Base-by-base conservation (phyloP, 1,284 basidiomycete species). In the Pseudozyma thailandica region DNA sequence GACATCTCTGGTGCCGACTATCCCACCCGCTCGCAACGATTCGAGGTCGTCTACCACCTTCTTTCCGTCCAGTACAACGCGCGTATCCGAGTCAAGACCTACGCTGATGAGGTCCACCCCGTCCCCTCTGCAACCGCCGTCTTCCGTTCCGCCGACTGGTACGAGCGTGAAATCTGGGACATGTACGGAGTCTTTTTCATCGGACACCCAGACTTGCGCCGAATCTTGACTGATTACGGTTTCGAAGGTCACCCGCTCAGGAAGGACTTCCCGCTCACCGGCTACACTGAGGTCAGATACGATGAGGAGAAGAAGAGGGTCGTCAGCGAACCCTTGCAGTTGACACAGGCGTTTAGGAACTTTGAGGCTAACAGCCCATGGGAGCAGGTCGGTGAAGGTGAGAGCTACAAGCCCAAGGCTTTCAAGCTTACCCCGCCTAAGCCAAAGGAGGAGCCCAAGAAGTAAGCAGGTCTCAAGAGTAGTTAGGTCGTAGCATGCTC, bases 231-330 rank as follows among this genome's bases (percentile, higher is more conserved):
- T 48, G 96, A 99, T 85, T 99, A 99, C 84, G 95, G 93, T 52
- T 98, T 98, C 83, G 96, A 98, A 85, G 96, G 96, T 25, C 94
- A 99, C 84, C 95, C 95, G 13, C 85, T 99, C 61, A 89, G 96
- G 74, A 99, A 99, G 84, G 95, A 98, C 84, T 98, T 98, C 88
- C 95, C 94, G 18, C 85, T 98, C 72, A 96, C 93, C 4, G 95
- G 95, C 31, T 98, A 98, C 86, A 92, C 93, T 10, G 96, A 99
- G 85, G 88, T 98, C 47, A 90, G 96, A 56, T 99, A 98, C 83
- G 94, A 98, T 82, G 96, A 98, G 86, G 95, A 97, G 86, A 90
- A 92, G 83, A 98, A 98, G 86, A 92, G 95, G 45, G 94, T 99
- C 57, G 94, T 98, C 23, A 95, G 95, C 79, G 96, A 99, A 84